phyloP scores from a whole-genome alignment of 768 basidiomycete genomes.

The Chalciporus pseudorubinellus region DNA sequence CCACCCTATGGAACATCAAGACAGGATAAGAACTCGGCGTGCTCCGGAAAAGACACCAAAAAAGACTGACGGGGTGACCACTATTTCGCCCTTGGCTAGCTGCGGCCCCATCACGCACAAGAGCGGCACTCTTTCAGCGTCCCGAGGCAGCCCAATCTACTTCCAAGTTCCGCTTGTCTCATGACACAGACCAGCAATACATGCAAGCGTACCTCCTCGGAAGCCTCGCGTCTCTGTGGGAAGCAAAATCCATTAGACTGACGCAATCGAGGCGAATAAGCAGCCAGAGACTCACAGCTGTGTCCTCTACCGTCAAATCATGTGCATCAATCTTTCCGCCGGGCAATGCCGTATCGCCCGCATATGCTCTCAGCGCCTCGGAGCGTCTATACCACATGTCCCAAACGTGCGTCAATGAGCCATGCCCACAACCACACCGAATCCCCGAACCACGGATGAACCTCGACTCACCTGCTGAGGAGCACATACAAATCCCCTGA shows the following conservation, averaged over 20 bases:
- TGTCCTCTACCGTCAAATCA: constrained; percentile 71
- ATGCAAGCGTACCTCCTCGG: constrained; percentile 66
- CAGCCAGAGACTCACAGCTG: constrained; percentile 52
- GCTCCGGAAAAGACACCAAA: not conserved
- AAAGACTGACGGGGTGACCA: constrained; percentile 81
- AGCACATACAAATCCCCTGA: constrained; percentile 83
- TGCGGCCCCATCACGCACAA: constrained; percentile 81
- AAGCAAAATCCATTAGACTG: not conserved
- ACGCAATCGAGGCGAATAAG: not conserved
- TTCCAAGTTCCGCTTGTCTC: not conserved
- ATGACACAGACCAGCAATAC: not conserved
- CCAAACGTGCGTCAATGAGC: not conserved
- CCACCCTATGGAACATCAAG: constrained; percentile 50
- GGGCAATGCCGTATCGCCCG: constrained; percentile 86
- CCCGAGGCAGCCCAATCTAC: constrained; percentile 81
- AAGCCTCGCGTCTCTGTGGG: constrained; percentile 79
- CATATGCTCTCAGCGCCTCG: constrained; percentile 67
- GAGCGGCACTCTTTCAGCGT: constrained; percentile 66
- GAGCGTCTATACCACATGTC: constrained; percentile 55
- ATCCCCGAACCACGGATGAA: not conserved
- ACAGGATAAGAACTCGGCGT: not conserved
- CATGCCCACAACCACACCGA: not conserved
- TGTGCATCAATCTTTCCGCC: constrained; percentile 76
- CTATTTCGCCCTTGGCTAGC: constrained; percentile 62
- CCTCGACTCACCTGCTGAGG: constrained; percentile 63